phyloP scores from a whole-genome alignment of 768 basidiomycete species.

The Suillus weaverae region DNA sequence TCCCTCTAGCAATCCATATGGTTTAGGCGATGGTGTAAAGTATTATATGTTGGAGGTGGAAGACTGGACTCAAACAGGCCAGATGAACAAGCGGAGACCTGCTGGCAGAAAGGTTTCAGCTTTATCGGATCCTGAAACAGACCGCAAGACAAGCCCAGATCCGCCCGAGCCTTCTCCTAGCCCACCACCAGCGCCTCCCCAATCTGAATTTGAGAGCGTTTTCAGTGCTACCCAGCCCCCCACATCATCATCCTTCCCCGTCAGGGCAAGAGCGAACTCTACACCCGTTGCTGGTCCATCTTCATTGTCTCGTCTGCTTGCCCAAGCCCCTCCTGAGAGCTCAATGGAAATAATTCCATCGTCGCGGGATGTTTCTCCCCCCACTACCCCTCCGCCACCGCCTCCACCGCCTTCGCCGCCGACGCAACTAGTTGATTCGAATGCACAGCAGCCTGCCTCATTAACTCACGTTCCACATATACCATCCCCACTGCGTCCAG shows the following conservation, averaged over 20 bases:
- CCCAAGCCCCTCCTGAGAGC: slow-evolving; percentile 56
- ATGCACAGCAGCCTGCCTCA: slow-evolving; percentile 31
- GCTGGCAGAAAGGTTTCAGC: slow-evolving; percentile 51
- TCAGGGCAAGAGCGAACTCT: slow-evolving; percentile 62
- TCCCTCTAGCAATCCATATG: slow-evolving; percentile 84
- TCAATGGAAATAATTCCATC: slow-evolving; percentile 28
- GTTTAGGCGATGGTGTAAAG: slow-evolving; percentile 84
- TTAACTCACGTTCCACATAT: slow-evolving; percentile 35
- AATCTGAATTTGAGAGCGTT: slow-evolving; percentile 71
- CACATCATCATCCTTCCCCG: slow-evolving; percentile 67
- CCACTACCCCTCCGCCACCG: slow-evolving; percentile 36
- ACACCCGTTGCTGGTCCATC: slow-evolving; percentile 73
- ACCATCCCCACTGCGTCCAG: slow-evolving; percentile 67
- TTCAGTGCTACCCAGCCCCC: slow-evolving; percentile 64
- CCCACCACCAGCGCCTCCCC: slow-evolving; percentile 58
- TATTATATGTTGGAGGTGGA: slow-evolving; percentile 94
- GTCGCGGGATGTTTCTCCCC: slow-evolving; percentile 33
- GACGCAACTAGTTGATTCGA: slow-evolving; percentile 10
- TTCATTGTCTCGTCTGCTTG: slow-evolving; percentile 75
- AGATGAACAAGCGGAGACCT: slow-evolving; percentile 56
- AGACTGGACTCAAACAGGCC: slow-evolving; percentile 82
- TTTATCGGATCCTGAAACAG: slow-evolving; percentile 40
- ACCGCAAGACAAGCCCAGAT: slow-evolving; percentile 29
- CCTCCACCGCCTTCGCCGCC: slow-evolving; percentile 36
- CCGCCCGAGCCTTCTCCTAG: slow-evolving; percentile 33